Evolutionary conservation across 179 eudicot genomes (phyloP).

Genomic region (Silene coronaria): DNA sequence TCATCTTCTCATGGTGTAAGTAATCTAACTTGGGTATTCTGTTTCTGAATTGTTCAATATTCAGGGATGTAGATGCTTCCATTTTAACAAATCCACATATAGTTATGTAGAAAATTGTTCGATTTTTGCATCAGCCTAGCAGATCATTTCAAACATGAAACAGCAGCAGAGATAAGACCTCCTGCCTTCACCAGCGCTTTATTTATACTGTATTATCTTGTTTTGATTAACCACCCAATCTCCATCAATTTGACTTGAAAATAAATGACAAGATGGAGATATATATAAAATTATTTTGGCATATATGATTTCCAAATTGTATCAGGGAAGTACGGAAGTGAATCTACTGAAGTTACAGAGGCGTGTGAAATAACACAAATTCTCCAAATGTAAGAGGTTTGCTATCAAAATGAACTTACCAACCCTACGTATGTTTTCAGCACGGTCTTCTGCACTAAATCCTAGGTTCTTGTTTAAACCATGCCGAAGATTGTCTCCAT

Average conservation of each 20-base stretch:
- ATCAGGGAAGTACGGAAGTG: not conserved
- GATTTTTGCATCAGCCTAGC: not conserved
- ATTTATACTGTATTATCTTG: too few species aligned
- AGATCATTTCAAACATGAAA: not conserved
- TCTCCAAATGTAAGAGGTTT: not conserved
- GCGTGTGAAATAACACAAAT: too few species aligned
- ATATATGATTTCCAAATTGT: too few species aligned
- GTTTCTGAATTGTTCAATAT: not conserved
- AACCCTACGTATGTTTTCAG: slow-evolving; percentile 87
- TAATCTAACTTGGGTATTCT: not conserved
- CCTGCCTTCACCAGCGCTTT: not conserved
- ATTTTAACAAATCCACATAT: not conserved
- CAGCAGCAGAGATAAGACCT: not conserved
- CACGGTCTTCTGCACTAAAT: slow-evolving; percentile 71
- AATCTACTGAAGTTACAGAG: not conserved
- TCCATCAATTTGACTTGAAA: not conserved
- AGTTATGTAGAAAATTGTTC: not conserved
- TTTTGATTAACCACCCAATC: not conserved
- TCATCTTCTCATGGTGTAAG: not conserved
- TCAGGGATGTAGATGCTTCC: not conserved
- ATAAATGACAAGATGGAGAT: not conserved
- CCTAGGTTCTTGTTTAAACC: slow-evolving; percentile 85
- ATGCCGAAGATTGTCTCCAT: slow-evolving; percentile 92
- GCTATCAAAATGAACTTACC: slow-evolving; percentile 44
- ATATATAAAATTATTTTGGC: too few species aligned